Evolutionary conservation across 805 yeast species (phyloP).

Genomic region (Kregervanrija delftensis): DNA sequence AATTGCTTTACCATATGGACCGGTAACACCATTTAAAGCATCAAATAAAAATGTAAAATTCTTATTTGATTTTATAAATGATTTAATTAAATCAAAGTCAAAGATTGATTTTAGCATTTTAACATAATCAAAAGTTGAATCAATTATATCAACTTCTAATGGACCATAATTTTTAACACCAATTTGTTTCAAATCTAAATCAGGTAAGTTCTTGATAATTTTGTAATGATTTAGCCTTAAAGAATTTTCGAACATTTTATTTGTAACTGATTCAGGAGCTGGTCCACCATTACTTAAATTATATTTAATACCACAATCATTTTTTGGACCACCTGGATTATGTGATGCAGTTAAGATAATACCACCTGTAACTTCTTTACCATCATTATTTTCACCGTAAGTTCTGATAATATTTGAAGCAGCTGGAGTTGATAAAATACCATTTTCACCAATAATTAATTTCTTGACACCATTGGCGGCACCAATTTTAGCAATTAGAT

Average conservation of each 20-base stretch:
- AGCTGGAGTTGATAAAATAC: conserved; percentile 91
- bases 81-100: conserved; percentile 75
- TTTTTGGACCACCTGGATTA: conserved; percentile 93
- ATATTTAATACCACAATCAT: conserved; percentile 93
- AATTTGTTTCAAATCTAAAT: conserved; percentile 53
- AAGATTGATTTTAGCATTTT: conserved; percentile 75
- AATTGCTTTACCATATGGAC: conserved; percentile 85
- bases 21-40: conserved; percentile 92
- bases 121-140: conserved; percentile 74
- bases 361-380: conserved; percentile 74
- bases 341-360: conserved; percentile 94
- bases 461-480: conserved; percentile 89
- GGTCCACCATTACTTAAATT: conserved; percentile 96
- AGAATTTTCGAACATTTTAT: conserved; percentile 72
- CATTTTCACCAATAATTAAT: conserved; percentile 80
- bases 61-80: conserved; percentile 50
- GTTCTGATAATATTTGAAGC: conserved; percentile 89
- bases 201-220: conserved; percentile 49
- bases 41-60: conserved; percentile 78
- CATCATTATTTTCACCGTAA: conserved; percentile 28
- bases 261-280: conserved; percentile 92
- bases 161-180: conserved; percentile 51
- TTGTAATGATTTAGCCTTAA: conserved; percentile 53
- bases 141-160: conserved; percentile 73
- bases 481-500: conserved; percentile 72